Evolutionary conservation across 805 yeast genomes (phyloP).

Genomic region (Suhomyces pyralidae): DNA sequence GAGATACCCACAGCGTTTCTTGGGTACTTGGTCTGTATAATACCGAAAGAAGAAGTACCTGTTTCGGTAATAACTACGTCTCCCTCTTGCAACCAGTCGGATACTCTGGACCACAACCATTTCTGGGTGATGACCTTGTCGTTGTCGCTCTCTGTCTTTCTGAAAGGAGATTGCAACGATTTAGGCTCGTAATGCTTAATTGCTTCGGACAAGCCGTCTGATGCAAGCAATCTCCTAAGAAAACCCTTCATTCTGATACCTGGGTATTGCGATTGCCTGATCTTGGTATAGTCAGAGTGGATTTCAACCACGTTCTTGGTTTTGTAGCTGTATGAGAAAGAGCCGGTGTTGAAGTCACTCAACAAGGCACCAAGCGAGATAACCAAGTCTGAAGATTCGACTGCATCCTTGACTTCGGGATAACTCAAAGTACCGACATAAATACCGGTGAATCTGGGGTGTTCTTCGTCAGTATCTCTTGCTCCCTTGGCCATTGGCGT

Average conservation of each 20-base stretch:
- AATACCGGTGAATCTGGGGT: constrained; percentile 19
- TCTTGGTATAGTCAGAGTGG: constrained; percentile 20
- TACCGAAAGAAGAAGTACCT: constrained; percentile 28
- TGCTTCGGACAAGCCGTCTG: constrained; percentile 5
- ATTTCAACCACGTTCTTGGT: constrained; percentile 21
- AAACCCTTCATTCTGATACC: constrained; percentile 19
- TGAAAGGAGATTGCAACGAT: constrained; percentile 14
- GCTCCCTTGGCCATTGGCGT: constrained; percentile 26
- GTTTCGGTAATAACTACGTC: constrained; percentile 27
- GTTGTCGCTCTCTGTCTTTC: constrained; percentile 3
- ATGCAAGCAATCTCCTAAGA: constrained; percentile 9
- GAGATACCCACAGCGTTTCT: constrained; percentile 22
- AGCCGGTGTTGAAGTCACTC: constrained; percentile 23
- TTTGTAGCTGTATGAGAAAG: constrained; percentile 19
- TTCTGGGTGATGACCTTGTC: constrained; percentile 18
- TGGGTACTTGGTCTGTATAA: constrained; percentile 24
- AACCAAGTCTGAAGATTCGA: constrained; percentile 21
- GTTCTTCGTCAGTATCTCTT: constrained; percentile 16
- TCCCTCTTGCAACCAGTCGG: constrained; percentile 26
- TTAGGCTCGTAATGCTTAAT: constrained; percentile 12
- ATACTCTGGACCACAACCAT: constrained; percentile 23
- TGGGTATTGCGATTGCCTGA: constrained; percentile 15
- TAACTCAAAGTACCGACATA: constrained; percentile 23
- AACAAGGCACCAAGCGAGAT: constrained; percentile 22
- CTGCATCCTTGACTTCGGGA: constrained; percentile 17